phyloP scores from a whole-genome alignment of 2,329 filamentous ascomycete species.

The Camillea tinctor region DNA sequence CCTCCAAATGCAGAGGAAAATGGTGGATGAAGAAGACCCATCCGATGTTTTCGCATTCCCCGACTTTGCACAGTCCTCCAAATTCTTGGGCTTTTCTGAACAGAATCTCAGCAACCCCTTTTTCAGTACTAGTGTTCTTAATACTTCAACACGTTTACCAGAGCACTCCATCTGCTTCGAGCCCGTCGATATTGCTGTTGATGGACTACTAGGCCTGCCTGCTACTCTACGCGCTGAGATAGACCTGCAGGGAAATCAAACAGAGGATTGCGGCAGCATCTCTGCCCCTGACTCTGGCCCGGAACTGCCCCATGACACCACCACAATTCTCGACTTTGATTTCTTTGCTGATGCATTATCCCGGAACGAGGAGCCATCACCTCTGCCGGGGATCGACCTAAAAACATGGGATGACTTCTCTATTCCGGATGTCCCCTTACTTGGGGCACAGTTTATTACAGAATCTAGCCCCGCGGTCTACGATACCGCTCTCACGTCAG shows the following conservation, averaged over 20 bases:
- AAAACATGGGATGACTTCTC: conserved; percentile 71
- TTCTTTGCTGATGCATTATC: conserved; percentile 49
- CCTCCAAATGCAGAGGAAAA: conserved; percentile 21
- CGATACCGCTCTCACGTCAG: conserved; percentile 56
- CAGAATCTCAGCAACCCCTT: conserved; percentile 34
- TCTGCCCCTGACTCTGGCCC: too few relatives aligned
- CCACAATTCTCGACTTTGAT: conserved; percentile 25
- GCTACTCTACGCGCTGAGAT: conserved; percentile 21
- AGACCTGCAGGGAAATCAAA: conserved; percentile 8
- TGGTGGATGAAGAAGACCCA: conserved; percentile 43
- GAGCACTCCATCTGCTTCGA: conserved; percentile 8
- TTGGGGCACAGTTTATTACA: conserved; percentile 57
- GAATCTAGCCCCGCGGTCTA: conserved; percentile 67
- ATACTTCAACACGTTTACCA: conserved; percentile 24
- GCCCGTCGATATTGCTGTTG: conserved; percentile 10
- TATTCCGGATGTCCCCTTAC: conserved; percentile 37
- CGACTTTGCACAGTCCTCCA: conserved; percentile 58
- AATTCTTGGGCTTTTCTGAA: conserved; percentile 40
- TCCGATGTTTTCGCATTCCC: conserved; percentile 63
- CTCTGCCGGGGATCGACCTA: conserved; percentile 41
- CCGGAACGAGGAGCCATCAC: conserved; percentile 32
- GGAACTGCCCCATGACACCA: conserved; percentile 24
- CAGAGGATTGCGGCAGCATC: conserved; percentile 5
- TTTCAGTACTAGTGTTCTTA: conserved; percentile 41
- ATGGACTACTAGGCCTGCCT: conserved; percentile 47